Percentiles rank a stretch among this genome's conserved stretches.
phyloP scores from a whole-genome alignment of 768 basidiomycete genomes.

The Cubamyces lactineus region DNA sequence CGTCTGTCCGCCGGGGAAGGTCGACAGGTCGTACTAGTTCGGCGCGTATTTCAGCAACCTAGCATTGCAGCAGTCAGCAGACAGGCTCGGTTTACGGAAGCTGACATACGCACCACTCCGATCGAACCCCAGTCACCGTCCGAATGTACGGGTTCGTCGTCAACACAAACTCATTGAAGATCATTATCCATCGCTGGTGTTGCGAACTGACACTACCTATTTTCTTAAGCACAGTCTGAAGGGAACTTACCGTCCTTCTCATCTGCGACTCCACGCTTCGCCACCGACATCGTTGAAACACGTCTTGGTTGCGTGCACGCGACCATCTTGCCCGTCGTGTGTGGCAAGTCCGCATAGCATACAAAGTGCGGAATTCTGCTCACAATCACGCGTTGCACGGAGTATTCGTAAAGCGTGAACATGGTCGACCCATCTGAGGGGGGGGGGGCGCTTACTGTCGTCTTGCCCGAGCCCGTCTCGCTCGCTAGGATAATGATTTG shows the following conservation, averaged over 20 bases:
- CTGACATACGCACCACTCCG: constrained; percentile 71
- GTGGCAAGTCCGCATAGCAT: constrained; percentile 89
- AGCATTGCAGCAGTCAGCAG: neutral
- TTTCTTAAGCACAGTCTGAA: too few species aligned
- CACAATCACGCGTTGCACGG: neutral
- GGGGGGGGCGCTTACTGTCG: constrained; percentile 82
- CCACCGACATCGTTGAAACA: constrained; percentile 97
- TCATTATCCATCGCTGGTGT: constrained; percentile 40
- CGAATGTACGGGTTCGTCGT: constrained; percentile 90
- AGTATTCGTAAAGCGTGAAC: too few species aligned
- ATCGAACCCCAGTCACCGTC: constrained; percentile 83
- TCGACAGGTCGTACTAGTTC: constrained; percentile 23
- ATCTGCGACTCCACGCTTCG: constrained; percentile 97
- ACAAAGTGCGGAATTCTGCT: constrained; percentile 95
- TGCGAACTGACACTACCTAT: too few species aligned
- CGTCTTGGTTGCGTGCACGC: constrained; percentile 97
- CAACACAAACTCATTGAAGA: constrained; percentile 94
- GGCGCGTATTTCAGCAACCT: constrained; percentile 62
- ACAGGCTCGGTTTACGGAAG: neutral
- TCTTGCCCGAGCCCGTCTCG: constrained; percentile 96
- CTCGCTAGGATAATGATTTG: constrained; percentile 92
- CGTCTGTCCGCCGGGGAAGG: constrained; percentile 28
- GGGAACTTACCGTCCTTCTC: constrained; percentile 98
- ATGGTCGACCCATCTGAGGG: too few species aligned
- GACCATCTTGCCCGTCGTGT: constrained; percentile 86